Evolutionary conservation across 257 asterid genomes (phyloP).

Genomic region (Solanum paucissectum): DNA sequence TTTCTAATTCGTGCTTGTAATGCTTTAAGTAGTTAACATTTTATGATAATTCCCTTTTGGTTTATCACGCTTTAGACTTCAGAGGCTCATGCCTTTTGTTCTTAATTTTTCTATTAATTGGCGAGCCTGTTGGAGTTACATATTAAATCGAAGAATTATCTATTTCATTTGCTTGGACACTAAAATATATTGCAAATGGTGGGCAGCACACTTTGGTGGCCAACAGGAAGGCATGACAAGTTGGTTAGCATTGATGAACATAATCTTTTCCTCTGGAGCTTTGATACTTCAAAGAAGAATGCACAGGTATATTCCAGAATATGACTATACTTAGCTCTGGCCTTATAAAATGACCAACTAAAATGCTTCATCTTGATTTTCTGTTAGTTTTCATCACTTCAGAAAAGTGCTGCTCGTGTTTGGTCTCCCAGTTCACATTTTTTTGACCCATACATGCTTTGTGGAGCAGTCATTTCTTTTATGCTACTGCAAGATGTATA

Average conservation of each 20-base stretch:
- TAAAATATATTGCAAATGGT: conserved; percentile 14
- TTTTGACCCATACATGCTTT: background rate
- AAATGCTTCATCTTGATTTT: background rate
- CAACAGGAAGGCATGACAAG: conserved; percentile 94
- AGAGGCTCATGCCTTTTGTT: background rate
- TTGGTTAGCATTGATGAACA: conserved; percentile 83
- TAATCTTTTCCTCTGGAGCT: conserved; percentile 74
- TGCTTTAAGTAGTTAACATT: background rate
- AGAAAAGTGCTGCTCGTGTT: background rate
- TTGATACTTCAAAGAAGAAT: conserved; percentile 76
- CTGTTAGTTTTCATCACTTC: background rate
- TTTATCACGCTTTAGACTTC: background rate
- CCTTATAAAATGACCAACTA: background rate
- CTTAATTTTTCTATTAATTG: background rate
- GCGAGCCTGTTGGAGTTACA: background rate
- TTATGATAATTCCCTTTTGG: background rate
- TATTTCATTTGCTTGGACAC: conserved; percentile 2
- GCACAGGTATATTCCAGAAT: conserved; percentile 58
- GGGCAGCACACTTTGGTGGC: conserved; percentile 93
- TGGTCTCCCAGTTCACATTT: background rate
- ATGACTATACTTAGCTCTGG: background rate
- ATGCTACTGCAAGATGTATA: background rate
- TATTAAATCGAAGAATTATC: background rate
- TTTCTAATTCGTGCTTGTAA: background rate
- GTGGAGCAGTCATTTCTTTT: background rate